Evolutionary conservation across 202 grass and related monocot species (phyloP), one percentile per base, ranked within the genome.

Genomic region (Bolboschoenoplectus hybrid): DNA sequence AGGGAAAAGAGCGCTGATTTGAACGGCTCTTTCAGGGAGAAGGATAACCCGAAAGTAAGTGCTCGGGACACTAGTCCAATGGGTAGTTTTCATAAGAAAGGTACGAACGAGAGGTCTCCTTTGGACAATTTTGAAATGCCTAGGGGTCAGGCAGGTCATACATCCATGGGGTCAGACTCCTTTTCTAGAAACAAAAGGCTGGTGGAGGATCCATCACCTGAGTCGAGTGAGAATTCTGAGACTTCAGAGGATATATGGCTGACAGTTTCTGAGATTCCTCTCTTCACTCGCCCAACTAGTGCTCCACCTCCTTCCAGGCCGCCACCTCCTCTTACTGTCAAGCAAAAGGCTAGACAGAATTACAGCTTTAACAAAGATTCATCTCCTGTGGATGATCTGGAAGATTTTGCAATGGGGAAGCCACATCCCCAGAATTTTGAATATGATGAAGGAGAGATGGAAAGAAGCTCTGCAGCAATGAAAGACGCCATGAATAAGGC

Each of bases 401-500:
- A 93, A 74, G 85, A 88, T 84, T 91, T 97, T 87, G 76, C 78
- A 56, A 87, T 78, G 85, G 81, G 81, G 8, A 97, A 89, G 68
- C 51, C 89, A 86, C 87, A 89, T 87, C 34, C 75, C 5, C 53
- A 80, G 62, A 84, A 70, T 73, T 84, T 86, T 88, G 52, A 73
- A 77, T 83, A 89, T 84, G 90, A 90, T 14, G 90, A 92, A 1
- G 85, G 95, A 83, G 90, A 94, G 75, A 91, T 87, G 83, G 89
- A 92, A 87, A 91, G 43, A 80, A 91, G 75, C 72, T 82, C 90
- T 81, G 96, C 96, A 69, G 96, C 96, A 55, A 98, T 98, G 96
- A 98, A 95, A 88, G 91, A 95, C 76, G 93, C 96, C 44, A 94
- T 98, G 96, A 89, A 92, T 79, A 95, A 92, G 89, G 96, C 96